Base-by-base conservation (phyloP, 306 rosid genomes). In the Benincasa hispida region DNA sequence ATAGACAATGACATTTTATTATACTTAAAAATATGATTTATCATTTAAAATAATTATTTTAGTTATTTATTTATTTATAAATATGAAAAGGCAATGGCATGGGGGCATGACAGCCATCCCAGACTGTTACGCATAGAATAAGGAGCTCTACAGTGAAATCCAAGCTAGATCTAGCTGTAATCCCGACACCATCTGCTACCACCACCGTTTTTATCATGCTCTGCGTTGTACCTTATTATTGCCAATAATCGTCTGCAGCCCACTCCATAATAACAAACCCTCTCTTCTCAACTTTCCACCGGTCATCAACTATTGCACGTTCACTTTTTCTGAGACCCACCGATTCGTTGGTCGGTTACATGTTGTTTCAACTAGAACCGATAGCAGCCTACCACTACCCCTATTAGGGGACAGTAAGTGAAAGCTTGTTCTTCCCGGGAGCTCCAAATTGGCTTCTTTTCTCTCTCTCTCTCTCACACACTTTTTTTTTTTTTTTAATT, bases 141-240 rank as follows among this genome's bases (percentile, higher is more conserved):
- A 73, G 60, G 57, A 12, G 67, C 58, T 61, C 12, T 19, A 80
- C 79, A 74, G 75, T 74, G 79, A 80, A 61, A 74, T 80, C 83
- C 76, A 74, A 75, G 75, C 79, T 63, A 72, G 37, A 75, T 75
- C 83, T 74, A 63, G 83, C 79, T 75, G 83, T 30, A 37, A 51
- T 13, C 76, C 51, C 67, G 62, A 42, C 66, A 72, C 30, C 74
- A 56, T 10, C 78, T 79, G 74, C 78, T 58, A 73, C 56, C 51
- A 59, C 62, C 74, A 41, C 60, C 76, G 57, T 53, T 56, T 60
- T 60, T 57, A 62, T 25, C 3, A 76, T 48, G n/a, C 59, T 70
- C 78, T 79, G 59, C 75, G 67, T 60, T 70, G 75, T 77, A 81
- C 78, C 76, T 58, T 60, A 59, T 53, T 72, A 69, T 24, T 69